Base-by-base conservation (phyloP, 2,329 filamentous ascomycete genomes). In the Stromatinia cepivora region DNA sequence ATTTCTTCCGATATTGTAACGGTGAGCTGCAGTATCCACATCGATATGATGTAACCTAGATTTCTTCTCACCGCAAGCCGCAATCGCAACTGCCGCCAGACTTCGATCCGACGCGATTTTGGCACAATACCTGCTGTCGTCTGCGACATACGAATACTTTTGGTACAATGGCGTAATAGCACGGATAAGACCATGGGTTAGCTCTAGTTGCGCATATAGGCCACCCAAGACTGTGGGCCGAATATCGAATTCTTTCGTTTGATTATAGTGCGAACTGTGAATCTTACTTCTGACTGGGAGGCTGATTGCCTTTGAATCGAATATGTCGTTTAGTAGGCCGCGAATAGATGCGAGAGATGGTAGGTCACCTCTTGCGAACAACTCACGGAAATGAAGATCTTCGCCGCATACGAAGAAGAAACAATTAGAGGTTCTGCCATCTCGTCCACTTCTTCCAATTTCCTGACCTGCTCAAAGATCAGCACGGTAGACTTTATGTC, bases 201-300 rank as follows among this genome's bases (percentile, higher is more conserved):
- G 79, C 74, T 90, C 88, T 1, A 90, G 79, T n/a, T 85, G 83
- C 0, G 87, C 86, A 65, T 88, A 87, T 22, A 89, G 82, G 64
- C 86, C 84, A 52, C 79, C 79, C 8, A 89, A 78, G 0, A 84
- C 81, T 3, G 78, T 84, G 1, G 78, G 71, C 28, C 83, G 82
- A 68, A 90, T 86, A 72, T 90, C 87, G 69, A 83, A 85, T 0
- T 84, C 80, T 34, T 78, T 81, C 3, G 80, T 79, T 57, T 88
- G 83, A 0, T 79, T 73, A 15, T 81, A 78, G 17, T 84, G 80
- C 46, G 79, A 84, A 4, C 82, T 77, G 68, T 84, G 84, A 72
- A 87, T 81, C 0, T 81, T 80, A 3, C 82, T 79, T 2, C 81
- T 82, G 4, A 80, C 73, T 3, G 77, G 75, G 1, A 81, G 74